Percentiles rank a stretch among this genome's conserved stretches.
Conservation (phyloP, 768 basidiomycete species). For the Boletus tomentosulus region DNA sequence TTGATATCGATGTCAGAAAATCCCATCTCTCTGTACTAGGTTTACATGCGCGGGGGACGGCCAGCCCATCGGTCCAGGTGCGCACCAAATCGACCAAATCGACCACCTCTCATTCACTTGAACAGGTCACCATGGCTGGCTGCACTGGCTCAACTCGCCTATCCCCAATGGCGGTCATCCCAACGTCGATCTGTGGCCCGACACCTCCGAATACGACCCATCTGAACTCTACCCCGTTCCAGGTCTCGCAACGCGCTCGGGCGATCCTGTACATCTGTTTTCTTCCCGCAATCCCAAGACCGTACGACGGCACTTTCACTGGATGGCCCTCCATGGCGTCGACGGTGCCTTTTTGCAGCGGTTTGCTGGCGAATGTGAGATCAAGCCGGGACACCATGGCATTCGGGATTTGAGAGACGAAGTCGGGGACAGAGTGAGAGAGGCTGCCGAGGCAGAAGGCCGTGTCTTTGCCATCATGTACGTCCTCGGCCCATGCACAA, state of each 20-base stretch:
- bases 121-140: conserved; percentile 76
- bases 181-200: conserved; percentile 79
- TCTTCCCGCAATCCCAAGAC: conserved; percentile 75
- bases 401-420: conserved; percentile 67
- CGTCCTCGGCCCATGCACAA: conserved; percentile 21
- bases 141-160: conserved; percentile 78
- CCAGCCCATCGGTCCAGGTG: conserved; percentile 59
- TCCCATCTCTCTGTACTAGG: conserved; percentile 36
- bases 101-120: not conserved
- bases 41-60: conserved; percentile 72
- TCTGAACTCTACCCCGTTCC: conserved; percentile 69
- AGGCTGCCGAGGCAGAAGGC: conserved; percentile 76
- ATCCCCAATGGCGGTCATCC: conserved; percentile 65
- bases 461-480: conserved; percentile 84
- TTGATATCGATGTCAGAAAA: not conserved
- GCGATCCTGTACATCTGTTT: conserved; percentile 66
- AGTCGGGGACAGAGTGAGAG: conserved; percentile 63
- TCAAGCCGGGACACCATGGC: conserved; percentile 49
- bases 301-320: conserved; percentile 52
- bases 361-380: conserved; percentile 64
- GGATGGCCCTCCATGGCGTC: conserved; percentile 81
- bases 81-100: conserved; percentile 2
- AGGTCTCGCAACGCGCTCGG: conserved; percentile 54
- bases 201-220: conserved; percentile 62
- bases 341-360: conserved; percentile 83